Percentiles rank a stretch among this genome's conserved stretches.
These are phyloP conservation scores for Cladophialophora immunda DNA, from an alignment of 2,329 filamentous ascomycete species.

Conservation along the genomic window DNA sequence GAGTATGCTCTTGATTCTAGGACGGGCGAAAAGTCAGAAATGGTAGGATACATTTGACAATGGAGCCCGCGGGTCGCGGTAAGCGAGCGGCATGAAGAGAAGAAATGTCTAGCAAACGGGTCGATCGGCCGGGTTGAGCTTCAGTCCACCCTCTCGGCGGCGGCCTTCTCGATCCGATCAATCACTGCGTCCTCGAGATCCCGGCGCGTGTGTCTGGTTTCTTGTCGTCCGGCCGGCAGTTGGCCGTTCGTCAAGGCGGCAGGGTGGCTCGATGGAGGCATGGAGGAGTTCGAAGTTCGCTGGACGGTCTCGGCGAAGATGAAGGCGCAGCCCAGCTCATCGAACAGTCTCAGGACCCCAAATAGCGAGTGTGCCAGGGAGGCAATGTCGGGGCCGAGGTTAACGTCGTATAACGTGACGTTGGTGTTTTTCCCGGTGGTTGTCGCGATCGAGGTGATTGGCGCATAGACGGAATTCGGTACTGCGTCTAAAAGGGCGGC, in stretches of 20 bases:
- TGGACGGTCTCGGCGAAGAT: constrained; percentile 90
- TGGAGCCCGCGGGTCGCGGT: too few species aligned
- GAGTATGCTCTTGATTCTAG: too few species aligned
- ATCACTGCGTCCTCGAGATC: constrained; percentile 80
- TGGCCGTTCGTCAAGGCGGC: constrained; percentile 34
- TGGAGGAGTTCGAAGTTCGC: neutral
- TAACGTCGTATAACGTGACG: constrained; percentile 69
- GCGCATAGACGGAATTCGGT: constrained; percentile 16
- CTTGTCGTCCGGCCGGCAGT: constrained; percentile 41
- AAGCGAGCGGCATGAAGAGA: too few species aligned
- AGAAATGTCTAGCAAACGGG: neutral
- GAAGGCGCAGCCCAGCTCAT: constrained; percentile 77
- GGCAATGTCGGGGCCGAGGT: constrained; percentile 74
- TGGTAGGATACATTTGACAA: too few species aligned
- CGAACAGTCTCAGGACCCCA: constrained; percentile 83
- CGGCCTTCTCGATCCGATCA: constrained; percentile 83
- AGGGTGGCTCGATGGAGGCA: constrained; percentile 37
- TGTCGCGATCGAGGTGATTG: constrained; percentile 17
- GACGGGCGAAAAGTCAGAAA: too few species aligned
- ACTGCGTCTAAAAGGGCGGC: neutral
- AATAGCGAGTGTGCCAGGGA: constrained; percentile 88
- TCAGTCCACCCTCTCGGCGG: constrained; percentile 46
- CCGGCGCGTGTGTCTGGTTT: constrained; percentile 1
- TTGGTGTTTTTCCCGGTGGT: constrained; percentile 28
- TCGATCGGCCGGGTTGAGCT: neutral